Evolutionary conservation across 192 early-diverging fungal species (phyloP).

Genomic region (Coemansia nantahalensis): DNA sequence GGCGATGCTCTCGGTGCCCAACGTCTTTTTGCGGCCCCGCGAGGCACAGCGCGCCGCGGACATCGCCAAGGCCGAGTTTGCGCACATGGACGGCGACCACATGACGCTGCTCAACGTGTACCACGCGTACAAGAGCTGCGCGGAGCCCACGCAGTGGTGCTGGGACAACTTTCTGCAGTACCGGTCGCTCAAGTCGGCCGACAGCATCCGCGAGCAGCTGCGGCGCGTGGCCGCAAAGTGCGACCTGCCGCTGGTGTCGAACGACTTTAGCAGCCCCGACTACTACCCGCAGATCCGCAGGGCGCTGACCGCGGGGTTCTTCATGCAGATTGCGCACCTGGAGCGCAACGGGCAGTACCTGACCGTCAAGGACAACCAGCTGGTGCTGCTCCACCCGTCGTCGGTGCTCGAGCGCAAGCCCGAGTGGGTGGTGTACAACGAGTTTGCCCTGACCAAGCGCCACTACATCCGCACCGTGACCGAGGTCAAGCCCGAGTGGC

Average conservation of each 20-base stretch:
- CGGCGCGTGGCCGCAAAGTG: conserved; percentile 75
- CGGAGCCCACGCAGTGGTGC: conserved; percentile 83
- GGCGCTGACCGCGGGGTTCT: conserved; percentile 90
- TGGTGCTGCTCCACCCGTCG: conserved; percentile 92
- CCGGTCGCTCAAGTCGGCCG: conserved; percentile 86
- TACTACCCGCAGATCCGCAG: conserved; percentile 90
- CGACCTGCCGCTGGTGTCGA: conserved; percentile 67
- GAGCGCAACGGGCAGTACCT: conserved; percentile 86
- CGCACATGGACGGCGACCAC: conserved; percentile 94
- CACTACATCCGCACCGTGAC: conserved; percentile 96
- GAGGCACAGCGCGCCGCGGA: conserved; percentile 86
- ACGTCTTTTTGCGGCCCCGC: conserved; percentile 89
- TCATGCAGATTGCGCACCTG: conserved; percentile 97
- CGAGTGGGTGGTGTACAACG: conserved; percentile 99
- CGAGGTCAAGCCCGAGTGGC: conserved; percentile 83
- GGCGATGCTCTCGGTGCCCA: conserved; percentile 88
- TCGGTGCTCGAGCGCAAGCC: conserved; percentile 84
- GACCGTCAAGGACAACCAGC: conserved; percentile 97
- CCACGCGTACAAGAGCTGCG: conserved; percentile 72
- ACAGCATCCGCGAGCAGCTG: conserved; percentile 89
- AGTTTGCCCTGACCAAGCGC: conserved; percentile 95
- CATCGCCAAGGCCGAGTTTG: conserved; percentile 88
- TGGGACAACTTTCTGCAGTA: conserved; percentile 91
- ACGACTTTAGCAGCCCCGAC: conserved; percentile 63
- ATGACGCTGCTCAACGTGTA: conserved; percentile 96